These are phyloP conservation scores for Dillenia turbinata DNA, from an alignment of 164 flowering plant species.

Conservation along the genomic window DNA sequence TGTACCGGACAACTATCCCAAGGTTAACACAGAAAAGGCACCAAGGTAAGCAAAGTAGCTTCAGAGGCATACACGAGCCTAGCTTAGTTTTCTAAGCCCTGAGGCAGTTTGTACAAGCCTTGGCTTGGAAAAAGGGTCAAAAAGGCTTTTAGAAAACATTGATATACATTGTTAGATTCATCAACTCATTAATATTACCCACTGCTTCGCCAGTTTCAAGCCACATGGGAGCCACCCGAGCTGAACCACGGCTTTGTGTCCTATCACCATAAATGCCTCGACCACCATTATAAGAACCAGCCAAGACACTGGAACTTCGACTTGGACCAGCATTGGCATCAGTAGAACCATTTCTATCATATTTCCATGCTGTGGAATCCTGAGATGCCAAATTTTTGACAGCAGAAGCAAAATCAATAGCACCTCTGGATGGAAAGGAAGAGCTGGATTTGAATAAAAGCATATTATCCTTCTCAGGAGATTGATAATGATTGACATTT, in stretches of 20 bases:
- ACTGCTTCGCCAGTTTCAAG: constrained; percentile 98
- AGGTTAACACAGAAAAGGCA: background rate
- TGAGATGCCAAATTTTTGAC: constrained; percentile 80
- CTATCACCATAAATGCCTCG: constrained; percentile 52
- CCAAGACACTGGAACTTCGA: constrained; percentile 57
- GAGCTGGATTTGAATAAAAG: constrained; percentile 58
- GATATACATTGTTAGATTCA: constrained; percentile 9
- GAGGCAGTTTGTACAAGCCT: no score
- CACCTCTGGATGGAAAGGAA: constrained; percentile 53
- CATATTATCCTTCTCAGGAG: constrained; percentile 57
- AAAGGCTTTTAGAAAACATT: constrained; percentile 10
- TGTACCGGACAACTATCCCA: constrained; percentile 16
- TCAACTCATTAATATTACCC: constrained; percentile 55
- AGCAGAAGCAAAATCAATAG: constrained; percentile 87
- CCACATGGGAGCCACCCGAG: constrained; percentile 79
- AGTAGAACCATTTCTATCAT: constrained; percentile 60
- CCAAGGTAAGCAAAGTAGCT: no score
- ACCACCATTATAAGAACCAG: constrained; percentile 49
- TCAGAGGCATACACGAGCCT: no score
- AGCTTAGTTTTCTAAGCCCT: no score
- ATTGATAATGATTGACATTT: constrained; percentile 39
- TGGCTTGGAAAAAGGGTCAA: background rate
- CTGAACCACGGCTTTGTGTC: constrained; percentile 53
- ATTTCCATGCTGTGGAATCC: constrained; percentile 80
- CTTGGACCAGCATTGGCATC: constrained; percentile 66